These are phyloP conservation scores for Aspergillus nidulans DNA, from an alignment of 495 filamentous ascomycete species.

Conservation along the genomic window DNA sequence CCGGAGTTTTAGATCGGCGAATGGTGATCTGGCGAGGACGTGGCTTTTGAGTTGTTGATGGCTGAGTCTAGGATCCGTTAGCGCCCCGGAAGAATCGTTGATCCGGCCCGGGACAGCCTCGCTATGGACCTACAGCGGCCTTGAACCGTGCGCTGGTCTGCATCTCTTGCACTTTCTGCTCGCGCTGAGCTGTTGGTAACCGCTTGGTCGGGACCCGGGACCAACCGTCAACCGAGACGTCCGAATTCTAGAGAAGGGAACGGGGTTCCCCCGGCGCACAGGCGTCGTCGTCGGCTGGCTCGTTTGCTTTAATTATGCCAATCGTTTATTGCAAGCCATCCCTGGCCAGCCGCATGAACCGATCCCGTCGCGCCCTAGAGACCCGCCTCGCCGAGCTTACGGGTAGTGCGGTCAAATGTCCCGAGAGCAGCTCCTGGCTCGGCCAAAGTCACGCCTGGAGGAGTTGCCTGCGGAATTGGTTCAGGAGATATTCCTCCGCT, in stretches of 20 bases:
- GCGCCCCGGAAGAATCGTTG: background rate
- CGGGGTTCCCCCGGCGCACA: background rate
- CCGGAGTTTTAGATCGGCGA: background rate
- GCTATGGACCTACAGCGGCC: background rate
- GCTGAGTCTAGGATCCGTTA: background rate
- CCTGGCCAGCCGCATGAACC: constrained; percentile 6
- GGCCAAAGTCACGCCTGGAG: constrained; percentile 38
- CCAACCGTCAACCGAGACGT: background rate
- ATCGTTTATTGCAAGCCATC: background rate
- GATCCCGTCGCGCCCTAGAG: background rate
- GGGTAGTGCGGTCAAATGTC: constrained; percentile 16
- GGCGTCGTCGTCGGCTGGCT: background rate
- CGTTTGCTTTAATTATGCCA: background rate
- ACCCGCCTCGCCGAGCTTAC: constrained; percentile 1
- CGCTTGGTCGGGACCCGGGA: background rate
- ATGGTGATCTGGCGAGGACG: background rate
- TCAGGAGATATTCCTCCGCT: constrained; percentile 47
- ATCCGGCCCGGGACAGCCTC: background rate
- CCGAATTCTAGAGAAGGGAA: background rate
- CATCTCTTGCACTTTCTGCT: background rate
- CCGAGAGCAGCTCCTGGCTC: constrained; percentile 2
- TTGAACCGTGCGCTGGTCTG: background rate
- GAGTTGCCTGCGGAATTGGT: constrained; percentile 49
- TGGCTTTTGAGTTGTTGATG: background rate
- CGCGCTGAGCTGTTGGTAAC: background rate